A percentile compares a stretch with the other conserved stretches of the same genome.
Evolutionary conservation across 306 rosid species (phyloP).

Genomic region (Rosa rugosa): DNA sequence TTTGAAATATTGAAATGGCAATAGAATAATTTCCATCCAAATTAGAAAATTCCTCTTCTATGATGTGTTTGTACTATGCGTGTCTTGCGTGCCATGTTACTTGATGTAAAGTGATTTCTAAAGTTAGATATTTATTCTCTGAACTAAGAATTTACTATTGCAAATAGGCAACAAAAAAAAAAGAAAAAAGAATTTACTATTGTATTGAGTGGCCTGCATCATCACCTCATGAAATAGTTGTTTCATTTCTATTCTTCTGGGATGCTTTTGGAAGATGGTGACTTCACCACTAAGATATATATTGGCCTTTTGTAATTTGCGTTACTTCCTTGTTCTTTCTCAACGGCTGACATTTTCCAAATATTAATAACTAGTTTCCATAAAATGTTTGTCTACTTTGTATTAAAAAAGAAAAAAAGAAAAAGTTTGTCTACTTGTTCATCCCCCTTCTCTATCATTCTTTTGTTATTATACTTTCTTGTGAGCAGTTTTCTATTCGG

Average conservation of each 20-base stretch:
- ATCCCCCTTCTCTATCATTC: not conserved
- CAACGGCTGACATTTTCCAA: not conserved
- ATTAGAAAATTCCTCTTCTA: not conserved
- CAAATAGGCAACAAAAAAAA: too few relatives aligned
- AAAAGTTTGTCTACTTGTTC: too few relatives aligned
- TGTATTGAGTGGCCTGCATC: not conserved
- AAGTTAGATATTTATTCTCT: not conserved
- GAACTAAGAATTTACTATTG: not conserved
- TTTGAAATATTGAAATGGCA: too few relatives aligned
- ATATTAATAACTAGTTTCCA: not conserved
- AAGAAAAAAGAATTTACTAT: not conserved
- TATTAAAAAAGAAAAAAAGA: too few relatives aligned
- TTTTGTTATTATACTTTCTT: not conserved
- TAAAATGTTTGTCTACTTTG: not conserved
- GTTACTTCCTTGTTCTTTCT: not conserved
- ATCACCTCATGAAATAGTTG: not conserved
- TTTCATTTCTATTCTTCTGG: not conserved
- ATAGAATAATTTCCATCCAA: not conserved
- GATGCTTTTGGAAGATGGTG: slow-evolving; percentile 9
- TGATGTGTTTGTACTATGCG: not conserved
- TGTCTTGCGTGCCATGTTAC: not conserved
- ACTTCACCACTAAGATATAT: not conserved
- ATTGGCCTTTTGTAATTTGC: not conserved
- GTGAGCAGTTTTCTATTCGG: not conserved
- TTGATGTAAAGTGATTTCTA: not conserved